A percentile compares a stretch with the other conserved stretches of the same genome.
phyloP scores from a whole-genome alignment of 2,329 filamentous ascomycete species.

The Phialophora macrospora region DNA sequence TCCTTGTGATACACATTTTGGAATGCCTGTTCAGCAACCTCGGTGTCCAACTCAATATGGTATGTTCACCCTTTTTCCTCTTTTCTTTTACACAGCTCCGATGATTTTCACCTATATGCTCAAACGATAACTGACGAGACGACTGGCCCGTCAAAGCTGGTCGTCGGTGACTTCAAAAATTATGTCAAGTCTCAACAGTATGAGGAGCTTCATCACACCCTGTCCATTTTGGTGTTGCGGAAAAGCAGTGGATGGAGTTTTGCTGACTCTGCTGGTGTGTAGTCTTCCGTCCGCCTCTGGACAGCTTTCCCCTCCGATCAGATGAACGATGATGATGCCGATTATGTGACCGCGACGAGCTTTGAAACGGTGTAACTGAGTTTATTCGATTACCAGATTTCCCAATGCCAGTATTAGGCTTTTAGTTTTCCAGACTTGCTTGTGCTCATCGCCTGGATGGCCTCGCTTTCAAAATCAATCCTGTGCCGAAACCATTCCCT shows the following conservation, averaged over 20 bases:
- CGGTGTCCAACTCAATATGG: neutral
- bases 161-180: constrained; percentile 37
- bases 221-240: neutral
- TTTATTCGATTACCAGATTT: constrained; percentile 11
- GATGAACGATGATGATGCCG: neutral
- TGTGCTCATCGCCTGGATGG: constrained; percentile 36
- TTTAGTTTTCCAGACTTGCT: neutral
- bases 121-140: constrained; percentile 37
- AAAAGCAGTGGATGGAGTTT: neutral
- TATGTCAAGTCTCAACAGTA: constrained; percentile 38
- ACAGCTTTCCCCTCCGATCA: neutral
- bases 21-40: neutral
- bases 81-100: constrained; percentile 18
- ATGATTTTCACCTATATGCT: constrained; percentile 32
- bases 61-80: constrained; percentile 13
- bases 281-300: neutral
- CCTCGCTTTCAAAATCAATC: constrained; percentile 16
- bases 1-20: neutral
- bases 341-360: neutral
- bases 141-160: constrained; percentile 33
- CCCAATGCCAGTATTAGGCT: constrained; percentile 17
- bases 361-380: neutral
- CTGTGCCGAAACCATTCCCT: neutral
- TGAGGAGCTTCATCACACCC: constrained; percentile 26
- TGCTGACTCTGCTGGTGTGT: neutral